Conservation (phyloP, 768 basidiomycete species). For the Tylopilus sp. region DNA sequence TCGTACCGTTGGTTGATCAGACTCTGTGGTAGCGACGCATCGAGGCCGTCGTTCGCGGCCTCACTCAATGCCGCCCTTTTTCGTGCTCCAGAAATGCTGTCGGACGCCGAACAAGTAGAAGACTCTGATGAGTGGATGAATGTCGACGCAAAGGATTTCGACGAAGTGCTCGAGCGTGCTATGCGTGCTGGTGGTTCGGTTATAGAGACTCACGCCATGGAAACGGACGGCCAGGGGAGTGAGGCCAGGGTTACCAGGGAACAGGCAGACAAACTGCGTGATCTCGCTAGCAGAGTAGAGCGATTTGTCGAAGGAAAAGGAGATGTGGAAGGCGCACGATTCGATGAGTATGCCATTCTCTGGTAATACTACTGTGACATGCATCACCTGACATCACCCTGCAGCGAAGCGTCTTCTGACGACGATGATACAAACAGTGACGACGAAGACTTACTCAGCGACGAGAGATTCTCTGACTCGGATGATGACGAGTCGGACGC, state of each 20-base stretch:
- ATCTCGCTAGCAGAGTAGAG: slow-evolving; percentile 82
- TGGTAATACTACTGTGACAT: not conserved
- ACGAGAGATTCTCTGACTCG: slow-evolving; percentile 44
- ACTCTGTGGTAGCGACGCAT: slow-evolving; percentile 42
- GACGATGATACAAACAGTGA: slow-evolving; percentile 40
- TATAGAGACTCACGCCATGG: slow-evolving; percentile 42
- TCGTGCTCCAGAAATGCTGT: slow-evolving; percentile 32
- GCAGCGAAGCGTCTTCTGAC: slow-evolving; percentile 68
- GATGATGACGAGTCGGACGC: slow-evolving; percentile 40
- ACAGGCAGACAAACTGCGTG: slow-evolving; percentile 67
- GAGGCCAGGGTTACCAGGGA: slow-evolving; percentile 50
- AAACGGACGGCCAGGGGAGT: slow-evolving; percentile 39
- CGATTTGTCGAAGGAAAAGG: slow-evolving; percentile 90
- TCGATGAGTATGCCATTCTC: slow-evolving; percentile 72
- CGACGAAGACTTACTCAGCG: slow-evolving; percentile 35
- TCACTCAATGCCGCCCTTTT: slow-evolving; percentile 64
- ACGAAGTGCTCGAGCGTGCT: slow-evolving; percentile 59
- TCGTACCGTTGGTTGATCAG: slow-evolving; percentile 1
- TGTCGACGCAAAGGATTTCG: slow-evolving; percentile 71
- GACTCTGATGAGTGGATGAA: slow-evolving; percentile 86
- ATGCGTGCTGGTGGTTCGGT: slow-evolving; percentile 13
- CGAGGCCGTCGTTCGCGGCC: slow-evolving; percentile 72
- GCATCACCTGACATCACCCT: not conserved
- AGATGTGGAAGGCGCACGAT: slow-evolving; percentile 81
- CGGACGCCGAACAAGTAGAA: slow-evolving; percentile 41